These are phyloP conservation scores for Podila epigama DNA, from an alignment of 192 early-diverging fungal species.

Conservation along the genomic window DNA sequence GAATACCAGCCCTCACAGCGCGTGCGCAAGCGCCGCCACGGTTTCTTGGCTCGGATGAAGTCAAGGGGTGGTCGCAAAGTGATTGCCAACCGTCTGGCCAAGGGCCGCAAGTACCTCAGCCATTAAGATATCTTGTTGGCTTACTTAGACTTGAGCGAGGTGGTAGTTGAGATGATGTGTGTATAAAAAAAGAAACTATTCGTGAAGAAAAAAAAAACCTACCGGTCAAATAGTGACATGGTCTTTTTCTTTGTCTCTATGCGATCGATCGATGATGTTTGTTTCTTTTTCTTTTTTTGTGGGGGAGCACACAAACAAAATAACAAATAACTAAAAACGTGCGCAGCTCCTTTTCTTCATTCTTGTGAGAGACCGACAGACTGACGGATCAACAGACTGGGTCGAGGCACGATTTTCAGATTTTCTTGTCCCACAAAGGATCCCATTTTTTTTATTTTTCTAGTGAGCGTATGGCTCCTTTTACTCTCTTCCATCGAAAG, in stretches of 20 bases:
- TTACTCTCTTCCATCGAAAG: not conserved
- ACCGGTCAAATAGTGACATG: too few relatives aligned
- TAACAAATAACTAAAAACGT: not conserved
- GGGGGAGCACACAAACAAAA: slow-evolving; percentile 2
- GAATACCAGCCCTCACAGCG: slow-evolving; percentile 93
- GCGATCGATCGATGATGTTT: not conserved
- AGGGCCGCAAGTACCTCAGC: slow-evolving; percentile 89
- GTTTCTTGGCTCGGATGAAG: slow-evolving; percentile 85
- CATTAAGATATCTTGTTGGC: too few relatives aligned
- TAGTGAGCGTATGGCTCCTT: not conserved
- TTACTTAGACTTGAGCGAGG: too few relatives aligned
- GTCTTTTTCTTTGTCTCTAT: too few relatives aligned
- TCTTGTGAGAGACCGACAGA: too few relatives aligned
- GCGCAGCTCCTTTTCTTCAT: too few relatives aligned
- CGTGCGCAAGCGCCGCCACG: slow-evolving; percentile 90
- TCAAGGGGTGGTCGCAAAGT: slow-evolving; percentile 82
- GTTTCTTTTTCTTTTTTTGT: not conserved
- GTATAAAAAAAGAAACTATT: too few relatives aligned
- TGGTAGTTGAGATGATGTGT: too few relatives aligned
- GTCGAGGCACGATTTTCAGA: too few relatives aligned
- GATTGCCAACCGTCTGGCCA: slow-evolving; percentile 76
- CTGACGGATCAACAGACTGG: too few relatives aligned
- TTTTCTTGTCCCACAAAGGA: not conserved
- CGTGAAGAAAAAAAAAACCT: too few relatives aligned
- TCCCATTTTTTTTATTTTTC: not conserved